phyloP scores from a whole-genome alignment of 768 basidiomycete species.

The Dentipellis fragilis region DNA sequence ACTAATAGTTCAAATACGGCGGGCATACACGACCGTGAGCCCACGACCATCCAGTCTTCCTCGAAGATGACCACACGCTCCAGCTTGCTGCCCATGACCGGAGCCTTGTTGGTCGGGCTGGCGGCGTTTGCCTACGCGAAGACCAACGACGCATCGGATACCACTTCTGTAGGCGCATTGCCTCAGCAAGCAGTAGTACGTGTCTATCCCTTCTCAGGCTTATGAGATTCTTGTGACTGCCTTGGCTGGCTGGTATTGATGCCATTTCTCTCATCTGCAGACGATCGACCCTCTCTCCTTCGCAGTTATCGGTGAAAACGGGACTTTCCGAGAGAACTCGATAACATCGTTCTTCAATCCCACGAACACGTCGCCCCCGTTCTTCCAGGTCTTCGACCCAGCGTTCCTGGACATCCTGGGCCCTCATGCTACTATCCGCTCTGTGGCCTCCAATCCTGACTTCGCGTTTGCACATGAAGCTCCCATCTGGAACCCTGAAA shows the following conservation, averaged over 20 bases:
- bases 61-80: background rate
- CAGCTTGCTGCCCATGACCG: background rate
- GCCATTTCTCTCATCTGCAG: constrained; percentile 20
- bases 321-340: constrained; percentile 26
- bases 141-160: background rate
- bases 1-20: background rate
- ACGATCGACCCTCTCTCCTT: constrained; percentile 40
- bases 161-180: background rate
- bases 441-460: constrained; percentile 48
- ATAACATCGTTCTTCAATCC: constrained; percentile 46
- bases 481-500: constrained; percentile 53
- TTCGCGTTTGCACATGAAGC: constrained; percentile 78
- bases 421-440: constrained; percentile 39
- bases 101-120: background rate
- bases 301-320: constrained; percentile 39
- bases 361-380: constrained; percentile 43
- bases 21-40: too few species aligned
- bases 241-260: background rate
- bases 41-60: background rate
- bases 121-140: background rate
- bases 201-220: background rate
- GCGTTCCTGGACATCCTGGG: constrained; percentile 56
- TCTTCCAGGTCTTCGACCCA: constrained; percentile 47
- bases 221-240: too few species aligned
- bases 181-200: constrained; percentile 11